These are phyloP conservation scores for Eucalyptus sp. DNA, from an alignment of 345 rosid species.

Conservation along the genomic window DNA sequence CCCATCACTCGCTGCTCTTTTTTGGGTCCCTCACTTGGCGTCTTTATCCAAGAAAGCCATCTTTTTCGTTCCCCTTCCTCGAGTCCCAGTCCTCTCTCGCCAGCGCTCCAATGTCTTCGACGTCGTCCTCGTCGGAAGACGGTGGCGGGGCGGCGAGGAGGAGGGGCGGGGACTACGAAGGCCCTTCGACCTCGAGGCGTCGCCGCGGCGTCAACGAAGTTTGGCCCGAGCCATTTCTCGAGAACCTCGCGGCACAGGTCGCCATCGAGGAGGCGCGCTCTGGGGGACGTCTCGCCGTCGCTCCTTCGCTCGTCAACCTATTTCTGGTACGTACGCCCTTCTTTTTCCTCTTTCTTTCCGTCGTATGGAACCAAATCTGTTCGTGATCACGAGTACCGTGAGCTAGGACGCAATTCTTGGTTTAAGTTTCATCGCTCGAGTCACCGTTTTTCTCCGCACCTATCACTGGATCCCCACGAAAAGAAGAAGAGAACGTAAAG, in stretches of 20 bases:
- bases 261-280: conserved; percentile 52
- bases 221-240: conserved; percentile 93
- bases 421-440: not conserved
- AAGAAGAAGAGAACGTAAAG: not conserved
- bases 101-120: conserved; percentile 1
- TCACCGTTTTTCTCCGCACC: not conserved
- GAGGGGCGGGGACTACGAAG: conserved; percentile 34
- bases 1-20: not conserved
- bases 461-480: not conserved
- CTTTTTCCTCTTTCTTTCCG: not conserved
- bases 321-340: conserved; percentile 40
- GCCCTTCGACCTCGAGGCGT: conserved; percentile 47
- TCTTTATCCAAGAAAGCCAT: conserved; percentile 9
- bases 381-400: not conserved
- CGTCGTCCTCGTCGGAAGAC: conserved; percentile 13
- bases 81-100: not conserved
- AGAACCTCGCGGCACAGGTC: conserved; percentile 68
- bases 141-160: conserved; percentile 14
- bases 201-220: conserved; percentile 45
- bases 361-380: not conserved
- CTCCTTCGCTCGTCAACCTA: conserved; percentile 57
- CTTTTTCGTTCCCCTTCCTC: not conserved
- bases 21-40: conserved; percentile 61
- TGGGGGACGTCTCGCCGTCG: conserved; percentile 58
- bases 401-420: not conserved